phyloP scores from a whole-genome alignment of 2,329 filamentous ascomycete genomes.

The Gaeumannomyces tritici region DNA sequence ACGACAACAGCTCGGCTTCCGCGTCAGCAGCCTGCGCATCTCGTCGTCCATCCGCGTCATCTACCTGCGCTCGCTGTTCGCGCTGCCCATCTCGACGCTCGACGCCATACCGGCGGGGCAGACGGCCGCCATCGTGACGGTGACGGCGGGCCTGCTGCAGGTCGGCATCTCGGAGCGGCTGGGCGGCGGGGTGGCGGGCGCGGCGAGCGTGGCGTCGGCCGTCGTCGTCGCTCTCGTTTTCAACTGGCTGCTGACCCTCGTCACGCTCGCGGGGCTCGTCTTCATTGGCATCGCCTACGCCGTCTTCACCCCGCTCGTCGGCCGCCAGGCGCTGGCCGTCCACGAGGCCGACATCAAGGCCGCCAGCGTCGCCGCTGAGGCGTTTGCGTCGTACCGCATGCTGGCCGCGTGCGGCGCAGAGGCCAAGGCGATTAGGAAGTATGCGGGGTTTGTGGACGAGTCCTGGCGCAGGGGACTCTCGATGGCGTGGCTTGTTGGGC shows the following conservation, averaged over 20 bases:
- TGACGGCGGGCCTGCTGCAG: slow-evolving; percentile 51
- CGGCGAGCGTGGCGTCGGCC: slow-evolving; percentile 30
- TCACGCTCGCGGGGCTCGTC: slow-evolving; percentile 33
- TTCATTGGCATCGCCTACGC: slow-evolving; percentile 25
- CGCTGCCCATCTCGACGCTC: slow-evolving; percentile 55
- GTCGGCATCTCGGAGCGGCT: slow-evolving; percentile 51
- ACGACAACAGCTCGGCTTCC: slow-evolving; percentile 36
- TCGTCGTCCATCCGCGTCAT: slow-evolving; percentile 51
- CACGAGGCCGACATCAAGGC: slow-evolving; percentile 26
- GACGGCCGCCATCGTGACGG: slow-evolving; percentile 52
- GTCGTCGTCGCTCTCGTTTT: slow-evolving; percentile 41
- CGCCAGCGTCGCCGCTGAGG: slow-evolving; percentile 27
- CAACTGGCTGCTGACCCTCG: slow-evolving; percentile 41
- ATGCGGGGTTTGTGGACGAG: slow-evolving; percentile 24
- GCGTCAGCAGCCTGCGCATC: slow-evolving; percentile 49
- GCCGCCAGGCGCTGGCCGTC: slow-evolving; percentile 20
- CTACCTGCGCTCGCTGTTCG: slow-evolving; percentile 54
- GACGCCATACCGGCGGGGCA: slow-evolving; percentile 53
- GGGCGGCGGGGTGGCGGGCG: slow-evolving; percentile 27
- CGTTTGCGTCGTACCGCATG: slow-evolving; percentile 30
- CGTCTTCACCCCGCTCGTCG: slow-evolving; percentile 21
- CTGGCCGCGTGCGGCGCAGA: slow-evolving; percentile 32
- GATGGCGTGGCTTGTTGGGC: slow-evolving; percentile 13
- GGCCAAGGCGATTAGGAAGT: slow-evolving; percentile 21
- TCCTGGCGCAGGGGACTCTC: slow-evolving; percentile 19